Conservation (phyloP, 768 basidiomycete species). For the Chiua virens region DNA sequence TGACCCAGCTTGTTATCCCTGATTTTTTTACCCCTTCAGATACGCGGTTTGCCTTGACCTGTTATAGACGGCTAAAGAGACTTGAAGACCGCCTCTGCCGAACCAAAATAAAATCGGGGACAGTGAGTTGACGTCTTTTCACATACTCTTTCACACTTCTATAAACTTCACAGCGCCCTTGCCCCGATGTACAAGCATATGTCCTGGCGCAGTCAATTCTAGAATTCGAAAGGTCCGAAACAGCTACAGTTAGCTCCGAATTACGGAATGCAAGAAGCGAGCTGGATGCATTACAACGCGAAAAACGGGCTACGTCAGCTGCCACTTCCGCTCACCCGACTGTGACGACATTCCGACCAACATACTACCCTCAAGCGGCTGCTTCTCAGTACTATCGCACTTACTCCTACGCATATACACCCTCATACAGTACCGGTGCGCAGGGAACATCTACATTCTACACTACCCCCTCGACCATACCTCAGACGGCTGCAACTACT, state of each 20-base stretch:
- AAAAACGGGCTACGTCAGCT: constrained; percentile 52
- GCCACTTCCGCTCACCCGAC: constrained; percentile 32
- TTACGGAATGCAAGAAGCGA: constrained; percentile 63
- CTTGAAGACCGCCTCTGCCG: constrained; percentile 61
- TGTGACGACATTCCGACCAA: constrained; percentile 40
- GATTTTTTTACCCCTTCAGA: constrained; percentile 41
- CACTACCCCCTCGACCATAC: constrained; percentile 31
- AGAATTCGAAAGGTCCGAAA: constrained; percentile 67
- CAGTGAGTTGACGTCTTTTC: constrained; percentile 41
- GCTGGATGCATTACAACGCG: constrained; percentile 65
- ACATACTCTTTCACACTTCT: background rate
- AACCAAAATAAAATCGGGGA: constrained; percentile 51
- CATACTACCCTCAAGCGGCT: constrained; percentile 34
- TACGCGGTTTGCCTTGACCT: constrained; percentile 68
- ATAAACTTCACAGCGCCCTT: constrained; percentile 46
- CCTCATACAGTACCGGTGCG: constrained; percentile 43
- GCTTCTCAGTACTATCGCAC: constrained; percentile 61
- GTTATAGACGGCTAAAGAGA: constrained; percentile 54
- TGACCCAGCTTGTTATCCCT: background rate
- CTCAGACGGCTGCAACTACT: constrained; percentile 35
- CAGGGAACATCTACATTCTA: constrained; percentile 26
- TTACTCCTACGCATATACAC: constrained; percentile 66
- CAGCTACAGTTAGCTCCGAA: constrained; percentile 54
- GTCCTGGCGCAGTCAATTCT: constrained; percentile 61
- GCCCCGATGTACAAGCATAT: constrained; percentile 63